Base-by-base conservation (phyloP, 2,329 filamentous ascomycete genomes). In the Neonectria neomacrospora region DNA sequence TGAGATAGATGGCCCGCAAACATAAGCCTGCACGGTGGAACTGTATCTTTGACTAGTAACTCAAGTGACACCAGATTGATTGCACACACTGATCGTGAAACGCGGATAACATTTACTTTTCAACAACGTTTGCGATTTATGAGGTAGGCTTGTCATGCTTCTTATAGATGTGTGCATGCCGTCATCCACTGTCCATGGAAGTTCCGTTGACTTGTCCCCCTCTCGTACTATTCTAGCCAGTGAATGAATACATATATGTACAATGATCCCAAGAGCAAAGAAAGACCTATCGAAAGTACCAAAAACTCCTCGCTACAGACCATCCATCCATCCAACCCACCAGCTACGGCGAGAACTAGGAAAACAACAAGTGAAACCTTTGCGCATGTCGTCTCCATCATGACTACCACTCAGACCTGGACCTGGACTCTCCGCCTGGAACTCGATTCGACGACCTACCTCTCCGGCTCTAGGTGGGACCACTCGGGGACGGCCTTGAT, bases 401-500 rank as follows among this genome's bases (percentile, higher is more conserved):
- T 34, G 28, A 32, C 9, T 56, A 34, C 30, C 66, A 42, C n/a
- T 8, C 54, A 39, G 6, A 67, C 26, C 20, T 65, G 58, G 41
- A 67, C 22, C n/a, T 65, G 56, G 44, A 67, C 55, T 32, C 42
- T 39, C 66, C 61, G 61, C 50, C 58, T 64, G 67, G 58, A 65
- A 54, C 39, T 37, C 51, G 53, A 56, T 52, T 60, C 39, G 37
- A 65, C 67, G 63, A 57, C 54, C 76, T 80, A 80, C 73, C 76
- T 79, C 72, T 81, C 84, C 51, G 82, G 80, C 71, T 86, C 84
- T 57, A 87, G 80, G 71, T 88, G 85, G 14, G 90, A 93, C 95
- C 95, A 98, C 82, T 97, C 95, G 1, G 95, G 95, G 55, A 97
- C 92, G 70, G 91, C 91, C 76, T 92, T 91, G 78, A 97, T 93